A percentile compares a stretch with the other conserved stretches of the same genome.
Evolutionary conservation across 176 grass and related monocot genomes (phyloP).

Genomic region (Canna indica): DNA sequence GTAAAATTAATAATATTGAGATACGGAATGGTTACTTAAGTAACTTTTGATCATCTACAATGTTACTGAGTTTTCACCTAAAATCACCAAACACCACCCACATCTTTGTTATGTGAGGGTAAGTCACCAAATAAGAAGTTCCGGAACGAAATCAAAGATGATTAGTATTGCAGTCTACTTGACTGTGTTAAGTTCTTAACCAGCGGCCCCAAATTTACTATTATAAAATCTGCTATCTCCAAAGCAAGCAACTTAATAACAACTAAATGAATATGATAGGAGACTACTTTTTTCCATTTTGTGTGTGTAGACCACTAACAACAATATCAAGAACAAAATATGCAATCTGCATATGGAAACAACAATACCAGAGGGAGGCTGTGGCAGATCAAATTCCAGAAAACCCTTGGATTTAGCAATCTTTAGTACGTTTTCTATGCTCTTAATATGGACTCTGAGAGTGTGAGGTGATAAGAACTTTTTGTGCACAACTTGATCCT

Average conservation of each 20-base stretch:
- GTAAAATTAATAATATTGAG: not conserved
- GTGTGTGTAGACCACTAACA: not conserved
- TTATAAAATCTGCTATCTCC: not conserved
- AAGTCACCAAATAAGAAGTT: too few relatives aligned
- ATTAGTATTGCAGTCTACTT: too few relatives aligned
- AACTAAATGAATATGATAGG: not conserved
- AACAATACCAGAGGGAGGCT: slow-evolving; percentile 25
- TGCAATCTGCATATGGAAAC: not conserved
- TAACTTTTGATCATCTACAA: not conserved
- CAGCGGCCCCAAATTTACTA: not conserved
- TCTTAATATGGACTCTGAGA: slow-evolving; percentile 43
- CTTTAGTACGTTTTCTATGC: slow-evolving; percentile 25
- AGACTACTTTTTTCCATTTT: not conserved
- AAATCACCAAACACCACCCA: not conserved
- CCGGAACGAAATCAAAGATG: too few relatives aligned
- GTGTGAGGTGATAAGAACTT: slow-evolving; percentile 46
- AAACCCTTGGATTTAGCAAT: slow-evolving; percentile 13
- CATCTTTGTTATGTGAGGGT: not conserved
- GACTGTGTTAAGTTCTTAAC: too few relatives aligned
- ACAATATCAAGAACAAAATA: not conserved
- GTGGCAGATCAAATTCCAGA: not conserved
- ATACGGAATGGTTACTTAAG: not conserved
- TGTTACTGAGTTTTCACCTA: not conserved
- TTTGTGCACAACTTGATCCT: slow-evolving; percentile 40
- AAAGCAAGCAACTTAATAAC: not conserved